These are phyloP conservation scores for Periconia sp. DNA, from an alignment of 2,329 filamentous ascomycete species.

Conservation along the genomic window DNA sequence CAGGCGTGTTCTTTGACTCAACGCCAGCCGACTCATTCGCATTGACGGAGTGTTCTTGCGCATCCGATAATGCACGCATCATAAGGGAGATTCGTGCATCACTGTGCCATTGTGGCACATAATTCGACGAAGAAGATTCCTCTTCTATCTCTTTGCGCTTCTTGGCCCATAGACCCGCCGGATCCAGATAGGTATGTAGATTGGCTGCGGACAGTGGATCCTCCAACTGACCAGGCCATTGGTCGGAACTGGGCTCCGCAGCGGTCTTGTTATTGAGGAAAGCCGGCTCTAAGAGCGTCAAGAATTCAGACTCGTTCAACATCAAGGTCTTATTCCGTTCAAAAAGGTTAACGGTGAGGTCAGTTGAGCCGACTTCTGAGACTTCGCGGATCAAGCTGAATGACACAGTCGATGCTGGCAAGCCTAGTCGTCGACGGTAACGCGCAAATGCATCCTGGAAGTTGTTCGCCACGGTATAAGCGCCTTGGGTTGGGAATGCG, in stretches of 20 bases:
- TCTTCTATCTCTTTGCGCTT: slow-evolving; percentile 12
- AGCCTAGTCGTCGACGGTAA: slow-evolving; percentile 11
- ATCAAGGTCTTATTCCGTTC: slow-evolving; percentile 10
- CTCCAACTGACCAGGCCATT: slow-evolving; percentile 11
- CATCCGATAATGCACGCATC: slow-evolving; percentile 27
- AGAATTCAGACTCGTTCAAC: slow-evolving; percentile 3
- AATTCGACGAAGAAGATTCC: rapidly evolving
- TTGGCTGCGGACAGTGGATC: slow-evolving; percentile 27
- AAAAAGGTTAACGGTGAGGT: slow-evolving; percentile 3
- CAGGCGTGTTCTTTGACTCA: not conserved
- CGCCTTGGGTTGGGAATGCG: slow-evolving; percentile 15
- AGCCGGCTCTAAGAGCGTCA: slow-evolving; percentile 14
- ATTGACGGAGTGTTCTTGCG: not conserved
- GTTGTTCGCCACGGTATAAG: slow-evolving; percentile 24
- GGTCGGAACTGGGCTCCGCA: not conserved
- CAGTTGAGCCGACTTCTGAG: too few species aligned
- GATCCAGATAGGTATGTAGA: slow-evolving; percentile 29
- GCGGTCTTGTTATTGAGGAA: not conserved
- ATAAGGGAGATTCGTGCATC: slow-evolving; percentile 27
- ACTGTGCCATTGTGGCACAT: slow-evolving; percentile 13
- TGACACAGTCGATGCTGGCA: slow-evolving; percentile 20
- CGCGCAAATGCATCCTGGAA: slow-evolving; percentile 26
- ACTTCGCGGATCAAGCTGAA: too few species aligned
- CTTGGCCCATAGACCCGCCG: slow-evolving; percentile 17
- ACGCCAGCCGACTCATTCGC: too few species aligned